Percentiles rank a stretch among this genome's conserved stretches.
Conservation (phyloP, 2,329 filamentous ascomycete genomes). For the Paraphaeosphaeria minitans region DNA sequence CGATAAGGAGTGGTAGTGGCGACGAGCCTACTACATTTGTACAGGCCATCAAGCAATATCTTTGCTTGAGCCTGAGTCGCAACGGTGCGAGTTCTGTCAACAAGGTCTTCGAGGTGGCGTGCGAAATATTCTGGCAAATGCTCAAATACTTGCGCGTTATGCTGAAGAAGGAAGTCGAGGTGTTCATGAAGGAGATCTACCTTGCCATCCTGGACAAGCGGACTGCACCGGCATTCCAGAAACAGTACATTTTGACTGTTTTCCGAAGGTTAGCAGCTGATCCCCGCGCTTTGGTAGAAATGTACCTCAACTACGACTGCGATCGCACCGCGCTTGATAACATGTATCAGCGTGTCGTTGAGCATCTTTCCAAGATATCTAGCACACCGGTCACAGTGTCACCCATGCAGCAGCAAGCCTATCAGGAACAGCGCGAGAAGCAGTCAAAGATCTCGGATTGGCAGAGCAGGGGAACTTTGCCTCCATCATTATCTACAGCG, state of each 20-base stretch:
- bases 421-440: slow-evolving; percentile 76
- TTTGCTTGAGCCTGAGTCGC: slow-evolving; percentile 90
- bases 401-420: slow-evolving; percentile 79
- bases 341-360: slow-evolving; percentile 92
- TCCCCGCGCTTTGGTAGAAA: slow-evolving; percentile 86
- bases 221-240: slow-evolving; percentile 86
- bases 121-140: slow-evolving; percentile 98
- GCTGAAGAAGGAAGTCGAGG: slow-evolving; percentile 98
- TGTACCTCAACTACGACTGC: slow-evolving; percentile 98
- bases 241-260: slow-evolving; percentile 86
- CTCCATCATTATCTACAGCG: slow-evolving; percentile 81
- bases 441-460: slow-evolving; percentile 71
- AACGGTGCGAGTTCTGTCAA: slow-evolving; percentile 95
- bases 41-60: slow-evolving; percentile 94
- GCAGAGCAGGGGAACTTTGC: slow-evolving; percentile 83
- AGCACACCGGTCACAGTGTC: slow-evolving; percentile 78
- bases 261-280: slow-evolving; percentile 84
- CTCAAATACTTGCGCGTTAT: slow-evolving; percentile 89
- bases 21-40: slow-evolving; percentile 89
- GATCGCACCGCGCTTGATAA: slow-evolving; percentile 92
- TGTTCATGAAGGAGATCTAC: slow-evolving; percentile 97
- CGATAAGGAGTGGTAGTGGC: slow-evolving; percentile 87
- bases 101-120: slow-evolving; percentile 91
- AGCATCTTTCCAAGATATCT: slow-evolving; percentile 87
- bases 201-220: slow-evolving; percentile 86